These are phyloP conservation scores for Ogataea minuta DNA, from an alignment of 805 yeast species.

Conservation along the genomic window DNA sequence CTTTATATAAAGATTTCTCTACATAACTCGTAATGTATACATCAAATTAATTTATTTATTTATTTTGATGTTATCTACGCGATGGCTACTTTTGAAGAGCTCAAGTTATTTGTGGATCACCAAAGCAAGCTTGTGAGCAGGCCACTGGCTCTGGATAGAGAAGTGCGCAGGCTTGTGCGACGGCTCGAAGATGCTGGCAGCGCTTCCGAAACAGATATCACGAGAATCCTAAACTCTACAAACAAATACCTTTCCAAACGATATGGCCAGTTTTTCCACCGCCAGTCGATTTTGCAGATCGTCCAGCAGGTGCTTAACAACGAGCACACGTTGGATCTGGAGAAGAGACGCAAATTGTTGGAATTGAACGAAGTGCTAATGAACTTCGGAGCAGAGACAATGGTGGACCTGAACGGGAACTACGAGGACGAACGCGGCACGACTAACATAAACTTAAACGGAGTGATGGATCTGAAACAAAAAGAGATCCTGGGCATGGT, in stretches of 20 bases:
- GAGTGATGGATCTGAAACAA: constrained; percentile 21
- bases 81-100: constrained; percentile 25
- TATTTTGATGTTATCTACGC: constrained; percentile 1
- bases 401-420: constrained; percentile 28
- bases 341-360: constrained; percentile 23
- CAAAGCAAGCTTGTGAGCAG: constrained; percentile 22
- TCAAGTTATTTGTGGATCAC: constrained; percentile 25
- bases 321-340: constrained; percentile 19
- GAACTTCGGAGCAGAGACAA: constrained; percentile 21
- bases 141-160: constrained; percentile 20
- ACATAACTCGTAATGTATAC: background rate
- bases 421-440: constrained; percentile 14
- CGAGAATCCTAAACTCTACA: constrained; percentile 11
- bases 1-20: too few species aligned
- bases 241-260: constrained; percentile 16
- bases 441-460: constrained; percentile 25
- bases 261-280: constrained; percentile 27
- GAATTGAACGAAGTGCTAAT: constrained; percentile 28
- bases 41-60: background rate
- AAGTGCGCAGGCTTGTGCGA: constrained; percentile 9
- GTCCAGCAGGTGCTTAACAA: constrained; percentile 29
- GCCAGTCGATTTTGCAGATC: constrained; percentile 32
- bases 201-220: constrained; percentile 14
- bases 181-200: constrained; percentile 7
- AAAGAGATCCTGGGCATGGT: constrained; percentile 27